Base-by-base conservation (phyloP, 306 rosid genomes). In the Castanospermum australe region DNA sequence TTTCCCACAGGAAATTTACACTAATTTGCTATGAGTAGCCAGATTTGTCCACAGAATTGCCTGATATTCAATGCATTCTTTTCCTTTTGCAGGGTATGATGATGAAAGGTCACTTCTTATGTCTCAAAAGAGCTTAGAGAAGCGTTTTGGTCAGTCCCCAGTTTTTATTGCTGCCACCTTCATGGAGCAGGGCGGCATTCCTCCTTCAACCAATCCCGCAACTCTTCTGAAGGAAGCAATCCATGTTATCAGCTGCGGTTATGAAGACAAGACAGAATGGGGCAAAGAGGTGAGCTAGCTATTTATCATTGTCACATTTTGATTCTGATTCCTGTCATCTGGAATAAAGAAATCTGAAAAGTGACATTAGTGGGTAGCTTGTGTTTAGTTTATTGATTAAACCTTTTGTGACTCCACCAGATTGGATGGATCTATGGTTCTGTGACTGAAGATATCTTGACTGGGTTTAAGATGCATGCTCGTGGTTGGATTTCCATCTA, bases 341-440 rank as follows among this genome's bases (percentile, higher is more conserved):
- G 51, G 67, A 35, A 41, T 62, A 44, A 64, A 24, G 80, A 55
- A 52, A 74, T 57, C 20, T 8, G 12, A 73, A 13, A 28, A 41
- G 77, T 51, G 4, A n/a, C n/a, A n/a, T n/a, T 52, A 13, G 36
- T 56, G 39, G 15, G 78, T 39, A 50, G 68, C 52, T 48, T 62
- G 62, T 65, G 18, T 74, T 57, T 82, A 22, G 71, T 8, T 39
- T 44, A n/a, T 39, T 78, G 36, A 74, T 47, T 51, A 42, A 73
- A 15, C 41, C 4, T 69, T 71, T 85, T 79, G 39, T 65, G 67
- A 57, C 38, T 48, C 63, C 77, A 20, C 80, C 88, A 96, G 99
- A 96, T 96, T 87, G 99, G 99, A 86, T 96, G 99, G 99, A 96
- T 96, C 89, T 96, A 96, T 86, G 99, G 99, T 79, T 96, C 99